These are phyloP conservation scores for Yamadazyma diddensiae DNA, from an alignment of 1,139 yeast species.

Conservation along the genomic window DNA sequence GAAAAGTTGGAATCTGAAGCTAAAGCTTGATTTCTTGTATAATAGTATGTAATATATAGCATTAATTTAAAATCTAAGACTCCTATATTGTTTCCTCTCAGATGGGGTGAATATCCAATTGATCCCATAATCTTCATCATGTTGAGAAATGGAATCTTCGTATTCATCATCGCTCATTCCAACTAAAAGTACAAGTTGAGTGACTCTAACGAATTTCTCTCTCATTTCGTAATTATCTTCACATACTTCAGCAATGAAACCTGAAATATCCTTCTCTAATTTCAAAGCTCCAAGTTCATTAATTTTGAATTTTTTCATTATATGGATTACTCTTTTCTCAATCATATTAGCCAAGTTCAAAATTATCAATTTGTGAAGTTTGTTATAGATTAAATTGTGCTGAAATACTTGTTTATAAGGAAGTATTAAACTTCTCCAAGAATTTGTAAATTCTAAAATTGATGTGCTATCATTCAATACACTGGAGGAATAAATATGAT, in stretches of 20 bases:
- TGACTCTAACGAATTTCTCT: slow-evolving; percentile 73
- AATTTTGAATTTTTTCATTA: slow-evolving; percentile 56
- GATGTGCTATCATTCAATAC: slow-evolving; percentile 29
- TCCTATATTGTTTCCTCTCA: slow-evolving; percentile 63
- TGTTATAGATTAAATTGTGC: slow-evolving; percentile 42
- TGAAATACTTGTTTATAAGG: slow-evolving; percentile 65
- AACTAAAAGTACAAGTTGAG: slow-evolving; percentile 77
- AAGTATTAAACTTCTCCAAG: slow-evolving; percentile 62
- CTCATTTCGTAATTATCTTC: slow-evolving; percentile 66
- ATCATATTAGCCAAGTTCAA: slow-evolving; percentile 50
- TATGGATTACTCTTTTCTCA: slow-evolving; percentile 65
- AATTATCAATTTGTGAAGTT: slow-evolving; percentile 51
- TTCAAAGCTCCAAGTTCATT: slow-evolving; percentile 84
- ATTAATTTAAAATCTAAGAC: slow-evolving; percentile 29
- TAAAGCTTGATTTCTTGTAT: slow-evolving; percentile 6
- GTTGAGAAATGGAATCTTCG: slow-evolving; percentile 26
- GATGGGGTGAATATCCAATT: slow-evolving; percentile 80
- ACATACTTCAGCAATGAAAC: slow-evolving; percentile 64
- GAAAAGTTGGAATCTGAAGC: slow-evolving; percentile 1
- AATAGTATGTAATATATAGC: slow-evolving; percentile 6
- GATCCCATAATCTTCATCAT: slow-evolving; percentile 43
- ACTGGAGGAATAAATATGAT: slow-evolving; percentile 29
- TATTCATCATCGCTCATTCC: slow-evolving; percentile 84
- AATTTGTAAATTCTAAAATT: slow-evolving; percentile 47
- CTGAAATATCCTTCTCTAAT: slow-evolving; percentile 78